A percentile compares a stretch with the other conserved stretches of the same genome.
Conservation (phyloP, 2,329 filamentous ascomycete genomes). For the Ophiostoma ulmi region DNA sequence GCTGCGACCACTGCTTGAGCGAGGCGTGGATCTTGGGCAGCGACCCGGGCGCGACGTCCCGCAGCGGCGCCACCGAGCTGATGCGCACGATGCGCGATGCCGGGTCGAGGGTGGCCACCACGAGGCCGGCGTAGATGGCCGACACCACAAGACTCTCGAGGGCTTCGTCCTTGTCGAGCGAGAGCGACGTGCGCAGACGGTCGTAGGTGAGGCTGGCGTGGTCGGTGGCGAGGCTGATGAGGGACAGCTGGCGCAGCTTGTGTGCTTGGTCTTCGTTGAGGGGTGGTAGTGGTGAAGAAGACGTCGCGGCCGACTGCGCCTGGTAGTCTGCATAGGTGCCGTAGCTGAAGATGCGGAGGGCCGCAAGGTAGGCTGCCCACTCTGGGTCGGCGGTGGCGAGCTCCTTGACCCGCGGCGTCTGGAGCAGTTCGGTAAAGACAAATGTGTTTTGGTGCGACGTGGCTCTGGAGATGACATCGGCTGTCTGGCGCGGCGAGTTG, state of each 20-base stretch:
- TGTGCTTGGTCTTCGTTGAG: slow-evolving; percentile 67
- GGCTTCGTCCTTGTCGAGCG: slow-evolving; percentile 60
- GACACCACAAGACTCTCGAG: slow-evolving; percentile 84
- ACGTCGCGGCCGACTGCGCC: neutral
- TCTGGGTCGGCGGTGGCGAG: slow-evolving; percentile 56
- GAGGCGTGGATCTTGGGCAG: slow-evolving; percentile 63
- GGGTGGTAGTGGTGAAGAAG: slow-evolving; percentile 51
- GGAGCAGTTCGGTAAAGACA: slow-evolving; percentile 89
- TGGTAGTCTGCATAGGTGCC: slow-evolving; percentile 78
- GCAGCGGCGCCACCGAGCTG: slow-evolving; percentile 74
- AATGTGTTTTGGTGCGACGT: slow-evolving; percentile 87
- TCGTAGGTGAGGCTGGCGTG: slow-evolving; percentile 66
- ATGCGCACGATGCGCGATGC: slow-evolving; percentile 68
- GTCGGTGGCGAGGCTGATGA: slow-evolving; percentile 72
- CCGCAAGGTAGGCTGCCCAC: slow-evolving; percentile 56
- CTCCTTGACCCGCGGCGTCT: slow-evolving; percentile 70
- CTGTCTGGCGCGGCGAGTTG: slow-evolving; percentile 74
- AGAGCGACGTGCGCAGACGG: slow-evolving; percentile 61
- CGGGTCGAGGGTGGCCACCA: slow-evolving; percentile 79
- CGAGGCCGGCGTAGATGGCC: slow-evolving; percentile 78
- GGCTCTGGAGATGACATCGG: slow-evolving; percentile 79
- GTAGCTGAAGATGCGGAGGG: slow-evolving; percentile 87
- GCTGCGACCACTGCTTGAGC: slow-evolving; percentile 69
- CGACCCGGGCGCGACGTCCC: slow-evolving; percentile 72
- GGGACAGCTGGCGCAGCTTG: slow-evolving; percentile 86